Base-by-base conservation (phyloP, 345 rosid genomes). In the Tarenaya hassleriana region DNA sequence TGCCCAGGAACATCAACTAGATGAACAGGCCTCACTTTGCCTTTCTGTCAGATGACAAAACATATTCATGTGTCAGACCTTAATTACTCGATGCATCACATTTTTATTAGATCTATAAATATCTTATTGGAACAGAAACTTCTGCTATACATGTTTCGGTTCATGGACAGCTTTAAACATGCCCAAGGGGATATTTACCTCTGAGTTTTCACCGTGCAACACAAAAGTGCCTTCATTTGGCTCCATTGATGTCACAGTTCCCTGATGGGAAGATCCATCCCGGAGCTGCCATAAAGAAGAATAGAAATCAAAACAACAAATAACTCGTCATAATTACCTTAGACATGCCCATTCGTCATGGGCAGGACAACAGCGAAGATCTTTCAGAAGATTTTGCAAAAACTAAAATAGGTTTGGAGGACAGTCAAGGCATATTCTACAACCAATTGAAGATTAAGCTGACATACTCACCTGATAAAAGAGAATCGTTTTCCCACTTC, bases 1-100 rank as follows among this genome's bases (percentile, higher is more conserved):
- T 87, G 95, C 21, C 98, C 98, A 42, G 98, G 96, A 69, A 91
- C 87, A 70, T 91, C 98, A 70, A 84, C 82, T 67, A 87, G 73
- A 75, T 82, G 96, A 47, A 87, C 77, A 38, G 87, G 92, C 63
- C 76, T 79, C 41, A 69, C 18, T 67, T 82, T 87, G 33, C 96
- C 84, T 41, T 72, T 79, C 96, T 77, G 76, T 61, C 41, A 63
- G 50, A 40, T 33, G 61, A 13, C 13, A 38, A 62, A 43, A 58
- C 50, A 37, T 31, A n/a, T 20, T 10, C 33, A 21, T 20, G 34
- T 38, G 55, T 39, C 20, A 19, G 29, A 18, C 34, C 50, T n/a
- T n/a, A n/a, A n/a, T n/a, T n/a, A n/a, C n/a, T n/a, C n/a, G n/a
- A 55, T 55, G 37, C 19, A 40, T 14, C 34, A 48, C 18, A 47